Conservation (phyloP, 345 rosid genomes). For the Eucalyptus albens region DNA sequence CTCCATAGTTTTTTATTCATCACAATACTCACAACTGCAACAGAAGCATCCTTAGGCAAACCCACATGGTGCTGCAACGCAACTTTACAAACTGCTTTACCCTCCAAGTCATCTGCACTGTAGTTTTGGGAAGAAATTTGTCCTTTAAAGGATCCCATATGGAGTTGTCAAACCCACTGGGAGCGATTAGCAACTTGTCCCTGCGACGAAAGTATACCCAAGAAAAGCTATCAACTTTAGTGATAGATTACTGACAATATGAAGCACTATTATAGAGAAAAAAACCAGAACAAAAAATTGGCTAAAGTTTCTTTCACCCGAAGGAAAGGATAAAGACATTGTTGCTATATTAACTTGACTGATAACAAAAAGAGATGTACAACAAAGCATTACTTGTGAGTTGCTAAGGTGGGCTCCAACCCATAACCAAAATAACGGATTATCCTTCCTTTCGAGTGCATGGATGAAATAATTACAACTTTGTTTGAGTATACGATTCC, state of each 20-base stretch:
- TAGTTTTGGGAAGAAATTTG: slow-evolving; percentile 48
- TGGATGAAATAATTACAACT: slow-evolving; percentile 42
- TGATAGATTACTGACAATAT: background rate
- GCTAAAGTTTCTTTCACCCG: background rate
- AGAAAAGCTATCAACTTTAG: background rate
- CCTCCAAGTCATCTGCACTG: slow-evolving; percentile 37
- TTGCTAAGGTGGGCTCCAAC: slow-evolving; percentile 40
- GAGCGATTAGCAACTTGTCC: slow-evolving; percentile 54
- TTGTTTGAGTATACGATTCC: slow-evolving; percentile 75
- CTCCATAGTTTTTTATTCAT: background rate
- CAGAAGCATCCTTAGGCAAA: slow-evolving; percentile 21
- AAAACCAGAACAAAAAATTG: background rate
- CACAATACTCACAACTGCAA: background rate
- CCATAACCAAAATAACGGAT: slow-evolving; percentile 34
- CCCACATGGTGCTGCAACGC: slow-evolving; percentile 38
- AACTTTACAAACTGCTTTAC: slow-evolving; percentile 48
- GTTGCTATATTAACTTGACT: background rate
- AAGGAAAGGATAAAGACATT: background rate
- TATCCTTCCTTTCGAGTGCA: slow-evolving; percentile 36
- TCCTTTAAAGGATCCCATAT: slow-evolving; percentile 63
- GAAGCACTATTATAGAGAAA: background rate
- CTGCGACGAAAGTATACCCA: slow-evolving; percentile 9
- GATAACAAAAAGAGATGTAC: background rate
- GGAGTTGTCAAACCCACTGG: slow-evolving; percentile 42
- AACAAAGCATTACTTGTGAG: slow-evolving; percentile 25